phyloP scores from a whole-genome alignment of 2,329 filamentous ascomycete species.

The Didymella lethalis region DNA sequence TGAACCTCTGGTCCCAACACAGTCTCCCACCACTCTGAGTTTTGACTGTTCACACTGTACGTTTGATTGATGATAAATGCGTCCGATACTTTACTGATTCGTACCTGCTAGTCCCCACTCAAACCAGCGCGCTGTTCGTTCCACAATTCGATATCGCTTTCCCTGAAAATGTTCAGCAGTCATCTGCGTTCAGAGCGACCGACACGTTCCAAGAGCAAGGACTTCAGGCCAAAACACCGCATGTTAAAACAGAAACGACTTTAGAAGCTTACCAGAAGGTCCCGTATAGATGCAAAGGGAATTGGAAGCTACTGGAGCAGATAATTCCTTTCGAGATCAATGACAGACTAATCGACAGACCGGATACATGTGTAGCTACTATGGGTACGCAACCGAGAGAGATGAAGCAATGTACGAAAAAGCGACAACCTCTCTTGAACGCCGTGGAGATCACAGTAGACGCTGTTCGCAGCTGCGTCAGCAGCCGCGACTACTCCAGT shows the following conservation, averaged over 20 bases:
- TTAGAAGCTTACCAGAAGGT: neutral
- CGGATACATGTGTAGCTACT: neutral
- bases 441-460: neutral
- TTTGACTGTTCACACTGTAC: neutral
- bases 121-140: neutral
- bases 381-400: neutral
- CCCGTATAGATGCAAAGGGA: neutral
- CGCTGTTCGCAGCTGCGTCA: neutral
- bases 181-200: neutral
- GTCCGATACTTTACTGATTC: neutral
- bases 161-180: neutral
- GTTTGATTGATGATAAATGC: neutral
- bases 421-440: neutral
- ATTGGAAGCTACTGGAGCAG: neutral
- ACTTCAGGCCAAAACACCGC: neutral
- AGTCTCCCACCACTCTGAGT: neutral
- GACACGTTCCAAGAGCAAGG: neutral
- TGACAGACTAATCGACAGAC: neutral
- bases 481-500: neutral
- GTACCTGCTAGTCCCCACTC: neutral
- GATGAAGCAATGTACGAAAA: neutral
- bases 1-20: neutral
- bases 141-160: neutral
- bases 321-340: neutral
- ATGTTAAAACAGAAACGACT: neutral